phyloP scores from a whole-genome alignment of 495 filamentous ascomycete genomes.

The Aspergillus nanangensis region DNA sequence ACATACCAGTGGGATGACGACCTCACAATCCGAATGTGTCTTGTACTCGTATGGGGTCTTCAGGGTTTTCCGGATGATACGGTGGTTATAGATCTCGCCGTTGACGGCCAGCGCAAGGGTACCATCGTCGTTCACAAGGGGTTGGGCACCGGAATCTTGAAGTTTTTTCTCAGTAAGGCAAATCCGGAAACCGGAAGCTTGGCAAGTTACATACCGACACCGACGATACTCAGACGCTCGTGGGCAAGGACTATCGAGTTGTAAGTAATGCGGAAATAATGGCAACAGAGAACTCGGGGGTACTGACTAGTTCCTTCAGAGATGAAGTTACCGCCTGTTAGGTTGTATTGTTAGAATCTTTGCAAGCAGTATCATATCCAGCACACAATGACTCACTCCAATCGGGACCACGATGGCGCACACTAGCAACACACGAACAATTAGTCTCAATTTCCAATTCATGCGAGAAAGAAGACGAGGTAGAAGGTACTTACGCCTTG shows the following conservation, averaged over 20 bases:
- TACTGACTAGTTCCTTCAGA: conserved; percentile 82
- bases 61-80: conserved; percentile 79
- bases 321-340: conserved; percentile 79
- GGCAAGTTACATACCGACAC: conserved; percentile 69
- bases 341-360: conserved; percentile 10
- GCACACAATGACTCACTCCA: conserved; percentile 73
- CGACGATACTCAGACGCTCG: conserved; percentile 95
- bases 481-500: conserved; percentile 94
- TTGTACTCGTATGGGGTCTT: conserved; percentile 86
- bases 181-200: conserved; percentile 3
- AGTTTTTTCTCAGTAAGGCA: conserved; percentile 14
- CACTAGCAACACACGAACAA: conserved; percentile 47
- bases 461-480: conserved; percentile 12
- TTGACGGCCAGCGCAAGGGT: conserved; percentile 93
- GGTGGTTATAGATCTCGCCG: conserved; percentile 99
- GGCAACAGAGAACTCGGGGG: not conserved
- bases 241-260: conserved; percentile 78
- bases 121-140: conserved; percentile 85
- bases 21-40: conserved; percentile 96
- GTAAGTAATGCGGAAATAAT: not conserved
- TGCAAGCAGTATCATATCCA: conserved; percentile 1
- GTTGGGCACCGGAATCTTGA: conserved; percentile 89
- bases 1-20: conserved; percentile 92
- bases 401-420: conserved; percentile 95
- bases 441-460: conserved; percentile 30